Conservation (phyloP, 1,284 basidiomycete species). For the Ustilago esculenta region DNA sequence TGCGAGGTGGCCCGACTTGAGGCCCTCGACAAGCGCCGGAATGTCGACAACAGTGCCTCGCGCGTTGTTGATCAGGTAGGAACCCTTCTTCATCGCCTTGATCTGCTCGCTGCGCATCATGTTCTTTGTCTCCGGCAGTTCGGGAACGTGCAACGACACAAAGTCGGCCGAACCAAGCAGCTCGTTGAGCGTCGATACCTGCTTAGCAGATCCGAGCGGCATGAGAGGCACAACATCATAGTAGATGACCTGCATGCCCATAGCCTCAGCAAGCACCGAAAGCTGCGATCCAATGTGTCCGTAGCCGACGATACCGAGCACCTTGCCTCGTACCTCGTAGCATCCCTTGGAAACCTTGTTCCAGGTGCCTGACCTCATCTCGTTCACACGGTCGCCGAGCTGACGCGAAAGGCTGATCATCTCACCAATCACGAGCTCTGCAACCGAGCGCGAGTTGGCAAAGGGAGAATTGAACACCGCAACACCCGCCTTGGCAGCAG, state of each 20-base stretch:
- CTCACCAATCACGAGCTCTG: slow-evolving; percentile 96
- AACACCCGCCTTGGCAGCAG: slow-evolving; percentile 87
- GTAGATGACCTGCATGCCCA: slow-evolving; percentile 96
- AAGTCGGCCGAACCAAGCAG: slow-evolving; percentile 88
- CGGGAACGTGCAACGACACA: slow-evolving; percentile 94
- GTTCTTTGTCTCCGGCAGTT: slow-evolving; percentile 92
- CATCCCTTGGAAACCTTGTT: slow-evolving; percentile 99
- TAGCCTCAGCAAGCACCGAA: slow-evolving; percentile 93
- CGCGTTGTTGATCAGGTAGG: slow-evolving; percentile 98
- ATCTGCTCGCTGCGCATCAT: slow-evolving; percentile 86
- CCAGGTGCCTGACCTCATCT: slow-evolving; percentile 91
- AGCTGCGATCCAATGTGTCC: slow-evolving; percentile 98
- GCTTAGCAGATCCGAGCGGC: slow-evolving; percentile 93
- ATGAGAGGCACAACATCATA: slow-evolving; percentile 96
- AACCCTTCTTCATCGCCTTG: slow-evolving; percentile 89
- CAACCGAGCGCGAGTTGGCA: slow-evolving; percentile 98
- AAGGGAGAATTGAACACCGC: slow-evolving; percentile 99
- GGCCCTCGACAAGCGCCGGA: slow-evolving; percentile 82
- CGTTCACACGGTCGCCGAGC: slow-evolving; percentile 85
- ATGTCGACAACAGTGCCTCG: slow-evolving; percentile 96
- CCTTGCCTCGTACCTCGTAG: slow-evolving; percentile 98
- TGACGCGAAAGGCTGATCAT: slow-evolving; percentile 94
- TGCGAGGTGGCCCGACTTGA: slow-evolving; percentile 85
- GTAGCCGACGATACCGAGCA: slow-evolving; percentile 96
- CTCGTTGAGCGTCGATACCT: slow-evolving; percentile 82